A percentile compares a stretch with the other conserved stretches of the same genome.
These are phyloP conservation scores for Brachypodium distachyon DNA, from an alignment of 202 grass and related monocot genomes.

Conservation along the genomic window DNA sequence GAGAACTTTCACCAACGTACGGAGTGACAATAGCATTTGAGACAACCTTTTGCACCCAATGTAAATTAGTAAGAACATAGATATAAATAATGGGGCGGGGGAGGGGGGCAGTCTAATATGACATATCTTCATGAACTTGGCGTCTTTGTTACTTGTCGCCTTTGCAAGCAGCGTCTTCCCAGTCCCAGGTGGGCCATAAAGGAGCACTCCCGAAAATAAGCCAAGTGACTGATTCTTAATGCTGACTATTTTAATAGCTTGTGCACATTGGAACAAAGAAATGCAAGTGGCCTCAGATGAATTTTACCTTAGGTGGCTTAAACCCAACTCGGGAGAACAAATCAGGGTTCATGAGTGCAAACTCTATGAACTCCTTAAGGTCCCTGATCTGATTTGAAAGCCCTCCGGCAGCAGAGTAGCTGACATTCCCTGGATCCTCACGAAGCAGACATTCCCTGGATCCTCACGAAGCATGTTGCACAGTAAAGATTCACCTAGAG, in stretches of 20 bases:
- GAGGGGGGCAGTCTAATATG: not conserved
- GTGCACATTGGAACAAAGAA: not conserved
- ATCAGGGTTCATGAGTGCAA: not conserved
- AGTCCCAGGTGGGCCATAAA: not conserved
- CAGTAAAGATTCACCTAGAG: not conserved
- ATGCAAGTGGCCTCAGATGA: not conserved
- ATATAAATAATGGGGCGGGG: not conserved
- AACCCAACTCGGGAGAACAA: not conserved
- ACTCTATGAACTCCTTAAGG: not conserved
- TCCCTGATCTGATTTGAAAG: not conserved
- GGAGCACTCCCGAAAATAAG: not conserved
- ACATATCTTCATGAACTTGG: not conserved
- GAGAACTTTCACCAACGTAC: not conserved
- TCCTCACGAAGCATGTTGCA: conserved; percentile 4
- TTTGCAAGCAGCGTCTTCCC: not conserved
- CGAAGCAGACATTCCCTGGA: too few relatives aligned
- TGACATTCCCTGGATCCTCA: too few relatives aligned
- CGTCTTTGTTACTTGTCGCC: conserved; percentile 6
- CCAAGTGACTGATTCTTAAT: not conserved
- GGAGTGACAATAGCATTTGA: not conserved
- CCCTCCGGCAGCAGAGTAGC: not conserved
- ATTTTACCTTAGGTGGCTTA: conserved; percentile 2
- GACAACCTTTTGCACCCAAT: not conserved
- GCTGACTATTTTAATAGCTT: not conserved
- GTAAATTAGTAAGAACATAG: not conserved